Base-by-base conservation (phyloP, 352 stramenopile genomes). In the Pythium diclinum region DNA sequence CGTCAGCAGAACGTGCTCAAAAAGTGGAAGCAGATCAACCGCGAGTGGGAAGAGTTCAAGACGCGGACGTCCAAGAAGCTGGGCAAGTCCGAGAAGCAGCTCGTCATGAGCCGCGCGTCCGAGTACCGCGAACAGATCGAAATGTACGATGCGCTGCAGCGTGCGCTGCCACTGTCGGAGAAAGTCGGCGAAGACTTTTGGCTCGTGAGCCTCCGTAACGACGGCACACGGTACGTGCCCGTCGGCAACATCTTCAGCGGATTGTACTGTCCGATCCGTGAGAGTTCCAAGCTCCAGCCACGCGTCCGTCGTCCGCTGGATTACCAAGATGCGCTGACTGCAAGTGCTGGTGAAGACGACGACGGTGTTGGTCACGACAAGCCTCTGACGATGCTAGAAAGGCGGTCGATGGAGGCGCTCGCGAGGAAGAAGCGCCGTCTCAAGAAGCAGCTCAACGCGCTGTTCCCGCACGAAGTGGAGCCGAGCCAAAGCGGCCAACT, bases 181-280 rank as follows among this genome's bases (percentile, higher is more conserved):
- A 96, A 97, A 70, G 81, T 96, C n/a, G 87, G 83, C 3, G 73
- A 71, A 6, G 87, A 97, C 61, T 83, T 91, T 48, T 98, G 92
- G 92, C 73, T 94, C n/a, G 96, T 96, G 70, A 94, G 74, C 47
- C 67, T 98, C 23, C 81, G 92, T 7, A 78, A 84, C 46, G 82
- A 96, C 49, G 87, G 88, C 23, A 96, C 89, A 32, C 88, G 91
- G 32, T 94, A 79, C 34, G 90, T 97, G 16, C 85, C 78, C 5
- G 89, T 98, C 30, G 92, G 92, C 3, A 97, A 97, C 59, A 96
- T 97, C 61, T 98, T 98, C 65, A 97, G 81, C 42, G 92, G 92
- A 0, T 74, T 98, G 14, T 97, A 85, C 65, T 97, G 87, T 63
- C 87, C 87, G 9, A 92, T 97, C 42, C 75, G 85, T 16, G 84